Evolutionary conservation across 1,139 yeast genomes (phyloP), one percentile per base, ranked within the genome.

Genomic region (Taphrina betulina): DNA sequence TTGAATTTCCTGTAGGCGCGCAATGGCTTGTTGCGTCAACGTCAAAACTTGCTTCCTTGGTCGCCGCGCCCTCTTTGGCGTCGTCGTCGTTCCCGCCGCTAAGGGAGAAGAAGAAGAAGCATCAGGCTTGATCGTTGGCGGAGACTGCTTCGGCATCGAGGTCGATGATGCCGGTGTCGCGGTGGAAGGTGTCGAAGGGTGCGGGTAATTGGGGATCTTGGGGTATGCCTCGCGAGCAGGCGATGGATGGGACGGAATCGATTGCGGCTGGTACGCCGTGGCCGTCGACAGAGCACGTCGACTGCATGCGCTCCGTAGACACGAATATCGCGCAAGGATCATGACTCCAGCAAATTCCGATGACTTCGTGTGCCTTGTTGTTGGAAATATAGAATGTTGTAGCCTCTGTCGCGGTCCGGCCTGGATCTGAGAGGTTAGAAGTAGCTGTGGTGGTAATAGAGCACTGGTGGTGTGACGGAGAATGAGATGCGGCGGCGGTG

Each of bases 1-100:
- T 12, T 35, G 56, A 14, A 52, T 42, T 23, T 42, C 42, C 8
- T 37, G 35, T 7, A 52, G 22, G 2, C 50, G 41, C 12, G 19
- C 5, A n/a, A 52, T 23, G 16, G 56, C 56, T 7, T 52, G 43
- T 1, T 42, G 19, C 7, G 56, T 52, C 43, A 52, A 29, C 2
- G 56, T 42, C 56, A 52, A 20, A 12, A 43, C 56, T n/a, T 44
- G 50, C 37, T 52, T 52, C 20, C 56, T 44, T 3, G 56, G 50
- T 20, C 56, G 56, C n/a, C 46, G 45, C 8, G 46, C 41, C 16
- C 40, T 41, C 12, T 22, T 50, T 14, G 54, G 29, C n/a, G 46
- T 4, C 33, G 46, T 20, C 12, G 31, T 22, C 34, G 41, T 12
- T n/a, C n/a, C n/a, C n/a, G n/a, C n/a, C n/a, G n/a, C n/a, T n/a